Evolutionary conservation across 345 rosid genomes (phyloP), one percentile per base, ranked within the genome.

Genomic region (Noccaea caerulescens): DNA sequence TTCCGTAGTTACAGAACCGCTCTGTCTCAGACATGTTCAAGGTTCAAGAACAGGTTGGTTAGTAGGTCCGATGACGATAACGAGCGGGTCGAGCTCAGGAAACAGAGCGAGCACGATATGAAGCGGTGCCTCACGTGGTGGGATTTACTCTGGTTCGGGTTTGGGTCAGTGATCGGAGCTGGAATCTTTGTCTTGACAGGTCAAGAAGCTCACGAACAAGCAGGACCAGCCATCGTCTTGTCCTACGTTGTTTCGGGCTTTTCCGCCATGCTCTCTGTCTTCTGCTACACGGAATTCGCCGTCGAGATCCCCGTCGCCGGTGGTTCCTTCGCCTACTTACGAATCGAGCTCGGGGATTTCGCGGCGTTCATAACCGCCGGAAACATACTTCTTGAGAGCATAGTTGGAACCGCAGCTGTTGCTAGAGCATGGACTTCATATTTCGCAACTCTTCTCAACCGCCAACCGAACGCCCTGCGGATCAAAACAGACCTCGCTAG

Each of bases 311-410:
- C 85, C 0, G 84, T 81, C 2, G 86, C 87, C 3, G 92, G 92
- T 4, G 90, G 90, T 1, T 88, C 88, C 0, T 85, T 84, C 63
- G 65, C 93, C 0, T 85, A 85, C 20, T 72, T 88, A 10, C 68
- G 98, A 46, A 90, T 92, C 8, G 96, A 92, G 84, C 86, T 92
- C 0, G 96, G 98, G 1, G 96, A 90, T 59, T 90, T 90, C 50
- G 44, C 82, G 20, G 96, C 93, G 1, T 90, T 80, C 79, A 82
- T 90, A 14, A 90, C 90, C 0, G 98, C 97, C 0, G 96, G 98
- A 3, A 92, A 90, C 79, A 90, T 90, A 70, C 84, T 92, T 4
- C 84, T 92, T 7, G 97, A 92, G 73, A 80, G 91, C 58, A 73
- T 85, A 2, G 83, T 92, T 5, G 81, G 84, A 0, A 91, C 95